Percentiles rank a stretch among this genome's conserved stretches.
These are phyloP conservation scores for Dactylonectria macrodidyma DNA, from an alignment of 2,329 filamentous ascomycete species.

Conservation along the genomic window DNA sequence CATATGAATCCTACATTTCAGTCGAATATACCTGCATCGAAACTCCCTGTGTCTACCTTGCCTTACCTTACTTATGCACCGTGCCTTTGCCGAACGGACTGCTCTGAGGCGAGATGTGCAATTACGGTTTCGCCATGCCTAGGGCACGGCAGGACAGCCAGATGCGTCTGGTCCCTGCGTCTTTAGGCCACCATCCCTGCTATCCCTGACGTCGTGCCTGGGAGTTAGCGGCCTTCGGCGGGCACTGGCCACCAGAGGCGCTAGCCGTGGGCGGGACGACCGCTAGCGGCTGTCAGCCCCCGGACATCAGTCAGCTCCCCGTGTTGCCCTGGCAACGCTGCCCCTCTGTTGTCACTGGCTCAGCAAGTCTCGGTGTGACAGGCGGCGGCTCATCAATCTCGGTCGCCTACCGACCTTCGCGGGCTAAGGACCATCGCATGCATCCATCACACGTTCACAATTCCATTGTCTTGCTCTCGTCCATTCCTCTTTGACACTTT, in stretches of 20 bases:
- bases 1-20: slow-evolving; percentile 6
- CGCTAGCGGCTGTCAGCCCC: slow-evolving; percentile 27
- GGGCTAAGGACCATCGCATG: slow-evolving; percentile 5
- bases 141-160: neutral
- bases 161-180: slow-evolving; percentile 18
- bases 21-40: neutral
- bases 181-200: neutral
- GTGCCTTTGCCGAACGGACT: neutral
- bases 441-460: slow-evolving; percentile 17
- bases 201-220: slow-evolving; percentile 28
- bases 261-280: slow-evolving; percentile 36
- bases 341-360: slow-evolving; percentile 40
- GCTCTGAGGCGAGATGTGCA: slow-evolving; percentile 16
- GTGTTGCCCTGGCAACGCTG: slow-evolving; percentile 38
- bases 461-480: slow-evolving; percentile 21
- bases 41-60: neutral
- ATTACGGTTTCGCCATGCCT: slow-evolving; percentile 1
- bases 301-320: slow-evolving; percentile 6
- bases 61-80: neutral
- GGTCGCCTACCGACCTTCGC: slow-evolving; percentile 13
- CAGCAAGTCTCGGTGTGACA: slow-evolving; percentile 7
- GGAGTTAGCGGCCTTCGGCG: slow-evolving; percentile 19
- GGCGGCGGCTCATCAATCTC: slow-evolving; percentile 4
- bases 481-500: slow-evolving; percentile 17
- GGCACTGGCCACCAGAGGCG: neutral